phyloP scores from a whole-genome alignment of 2,329 filamentous ascomycete genomes.

The Hypoxylon sp. region DNA sequence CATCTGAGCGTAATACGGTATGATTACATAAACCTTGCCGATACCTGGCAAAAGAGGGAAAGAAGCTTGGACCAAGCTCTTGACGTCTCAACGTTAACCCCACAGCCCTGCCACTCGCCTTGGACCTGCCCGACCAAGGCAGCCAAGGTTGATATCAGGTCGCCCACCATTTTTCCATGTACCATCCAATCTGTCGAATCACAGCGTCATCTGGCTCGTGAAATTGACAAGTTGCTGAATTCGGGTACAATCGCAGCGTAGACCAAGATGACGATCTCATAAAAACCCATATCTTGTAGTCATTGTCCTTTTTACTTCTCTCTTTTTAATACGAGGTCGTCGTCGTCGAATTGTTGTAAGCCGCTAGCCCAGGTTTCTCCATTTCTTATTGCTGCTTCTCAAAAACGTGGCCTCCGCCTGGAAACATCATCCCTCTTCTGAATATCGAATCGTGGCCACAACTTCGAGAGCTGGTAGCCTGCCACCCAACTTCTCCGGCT shows the following conservation, averaged over 20 bases:
- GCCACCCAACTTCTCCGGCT: constrained; percentile 10
- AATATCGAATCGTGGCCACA: constrained; percentile 42
- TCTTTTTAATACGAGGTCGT: neutral
- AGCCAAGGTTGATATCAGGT: constrained; percentile 1
- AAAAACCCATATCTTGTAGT: constrained; percentile 18
- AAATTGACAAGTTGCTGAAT: constrained; percentile 44
- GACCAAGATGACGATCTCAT: constrained; percentile 33
- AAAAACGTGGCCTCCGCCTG: constrained; percentile 43
- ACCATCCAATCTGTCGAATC: constrained; percentile 34
- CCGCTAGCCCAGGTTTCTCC: constrained; percentile 8
- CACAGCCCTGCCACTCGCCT: neutral
- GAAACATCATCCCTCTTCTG: constrained; percentile 22
- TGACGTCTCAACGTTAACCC: neutral
- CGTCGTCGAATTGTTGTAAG: neutral
- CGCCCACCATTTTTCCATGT: constrained; percentile 38
- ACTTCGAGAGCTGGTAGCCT: constrained; percentile 13
- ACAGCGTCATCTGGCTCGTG: constrained; percentile 42
- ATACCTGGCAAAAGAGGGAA: constrained; percentile 7
- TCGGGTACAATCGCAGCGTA: constrained; percentile 23
- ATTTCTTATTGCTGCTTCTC: constrained; percentile 23
- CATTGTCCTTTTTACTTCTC: constrained; percentile 10
- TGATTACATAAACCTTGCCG: neutral
- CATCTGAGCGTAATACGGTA: neutral
- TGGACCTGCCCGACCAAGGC: neutral
- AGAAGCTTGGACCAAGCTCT: constrained; percentile 36